Evolutionary conservation across 148 eudicot species (phyloP), one percentile per base, ranked within the genome.

Genomic region (Fagopyrum tataricum): DNA sequence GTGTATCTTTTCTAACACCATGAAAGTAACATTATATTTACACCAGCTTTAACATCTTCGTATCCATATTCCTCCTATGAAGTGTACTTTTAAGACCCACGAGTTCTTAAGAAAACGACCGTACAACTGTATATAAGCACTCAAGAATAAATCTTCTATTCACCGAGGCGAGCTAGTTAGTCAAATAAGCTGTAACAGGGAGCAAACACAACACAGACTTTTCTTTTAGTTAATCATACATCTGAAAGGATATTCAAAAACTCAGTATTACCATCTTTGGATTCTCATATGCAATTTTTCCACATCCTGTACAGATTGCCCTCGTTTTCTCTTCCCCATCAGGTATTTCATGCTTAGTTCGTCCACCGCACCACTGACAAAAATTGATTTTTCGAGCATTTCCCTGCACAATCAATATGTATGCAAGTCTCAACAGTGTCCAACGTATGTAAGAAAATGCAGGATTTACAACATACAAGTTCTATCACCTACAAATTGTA

Each of bases 321-420:
- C 98, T 83, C 71, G 58, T 74, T 83, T 95, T 91, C 81, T 95
- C 97, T 40, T 95, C 98, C 53, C 97, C 98, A 71, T 95, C 90
- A 58, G 98, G 98, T 84, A 90, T 84, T 78, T 91, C 98, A 73
- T 91, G 84, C 87, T 95, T 95, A 46, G 87, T 87, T 75, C 83
- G 80, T 76, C 96, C 97, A 74, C 98, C 98, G 78, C 98, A 95
- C 78, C 64, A 81, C 77, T 91, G 98, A 79, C 98, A 95, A 76
- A 87, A 95, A 71, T 91, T 95, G 56, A 91, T 86, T 77, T 88
- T 91, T 55, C 89, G 87, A 76, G 76, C 37, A 78, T 44, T 71
- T 21, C 84, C 96, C 98, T 95, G 82, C 78, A 85, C 69, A 64
- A 24, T 23, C 12, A 24, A 3, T 6, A 24, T 15, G 17, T 39